phyloP scores from a whole-genome alignment of 2,329 filamentous ascomycete genomes.

The Fusarium nematophilum region DNA sequence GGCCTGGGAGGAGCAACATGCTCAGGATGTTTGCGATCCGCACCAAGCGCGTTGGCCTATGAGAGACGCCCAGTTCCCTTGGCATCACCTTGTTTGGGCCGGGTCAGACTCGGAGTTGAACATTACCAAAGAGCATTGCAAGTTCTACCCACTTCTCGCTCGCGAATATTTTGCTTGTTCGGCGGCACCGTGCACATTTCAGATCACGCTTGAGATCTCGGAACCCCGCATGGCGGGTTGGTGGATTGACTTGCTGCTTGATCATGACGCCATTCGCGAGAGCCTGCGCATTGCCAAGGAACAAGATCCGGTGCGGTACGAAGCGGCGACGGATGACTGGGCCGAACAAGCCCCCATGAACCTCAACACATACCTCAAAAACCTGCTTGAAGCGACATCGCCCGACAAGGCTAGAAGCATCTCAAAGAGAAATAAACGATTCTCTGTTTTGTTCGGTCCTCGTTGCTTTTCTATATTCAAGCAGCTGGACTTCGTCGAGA shows the following conservation, averaged over 20 bases:
- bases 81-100: conserved; percentile 54
- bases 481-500: conserved; percentile 61
- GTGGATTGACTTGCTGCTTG: conserved; percentile 58
- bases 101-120: conserved; percentile 45
- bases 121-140: conserved; percentile 40
- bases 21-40: conserved; percentile 45
- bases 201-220: conserved; percentile 60
- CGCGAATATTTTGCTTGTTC: conserved; percentile 57
- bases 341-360: conserved; percentile 55
- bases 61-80: conserved; percentile 50
- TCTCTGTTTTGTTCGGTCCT: conserved; percentile 63
- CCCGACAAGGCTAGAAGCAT: conserved; percentile 57
- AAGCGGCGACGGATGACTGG: conserved; percentile 55
- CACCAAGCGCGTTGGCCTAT: conserved; percentile 50
- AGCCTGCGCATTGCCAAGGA: conserved; percentile 54
- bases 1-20: conserved; percentile 47
- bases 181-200: conserved; percentile 54
- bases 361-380: conserved; percentile 63
- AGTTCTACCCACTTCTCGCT: conserved; percentile 54
- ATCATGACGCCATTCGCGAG: conserved; percentile 56
- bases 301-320: conserved; percentile 62
- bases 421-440: conserved; percentile 67
- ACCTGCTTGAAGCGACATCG: conserved; percentile 55
- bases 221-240: conserved; percentile 58
- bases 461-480: conserved; percentile 62